Conservation (phyloP, 2,329 filamentous ascomycete genomes). For the Emericellopsis atlantica region DNA sequence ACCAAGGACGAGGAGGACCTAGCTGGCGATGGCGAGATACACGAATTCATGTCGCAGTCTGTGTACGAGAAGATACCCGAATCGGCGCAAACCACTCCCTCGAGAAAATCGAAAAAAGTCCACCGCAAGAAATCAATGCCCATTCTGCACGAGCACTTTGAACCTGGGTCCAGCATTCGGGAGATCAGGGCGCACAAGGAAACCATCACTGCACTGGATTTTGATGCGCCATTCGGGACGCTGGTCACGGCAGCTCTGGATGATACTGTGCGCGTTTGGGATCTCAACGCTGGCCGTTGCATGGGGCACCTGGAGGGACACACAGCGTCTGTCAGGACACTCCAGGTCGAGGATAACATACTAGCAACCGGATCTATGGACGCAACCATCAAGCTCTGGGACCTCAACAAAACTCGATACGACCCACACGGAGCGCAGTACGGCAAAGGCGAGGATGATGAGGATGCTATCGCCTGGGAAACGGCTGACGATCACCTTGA, state of each 20-base stretch:
- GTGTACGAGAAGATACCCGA: constrained; percentile 85
- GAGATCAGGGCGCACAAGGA: constrained; percentile 85
- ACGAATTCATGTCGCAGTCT: constrained; percentile 88
- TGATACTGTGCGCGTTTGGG: constrained; percentile 92
- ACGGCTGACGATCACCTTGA: constrained; percentile 59
- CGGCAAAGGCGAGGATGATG: constrained; percentile 47
- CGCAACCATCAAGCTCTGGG: constrained; percentile 89
- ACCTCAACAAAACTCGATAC: constrained; percentile 79
- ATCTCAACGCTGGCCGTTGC: constrained; percentile 84
- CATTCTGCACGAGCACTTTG: constrained; percentile 88
- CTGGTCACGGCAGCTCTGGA: constrained; percentile 88
- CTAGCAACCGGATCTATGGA: constrained; percentile 91
- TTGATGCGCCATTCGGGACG: constrained; percentile 93
- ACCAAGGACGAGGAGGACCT: constrained; percentile 41
- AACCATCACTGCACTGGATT: constrained; percentile 80
- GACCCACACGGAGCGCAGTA: constrained; percentile 53
- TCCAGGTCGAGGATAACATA: constrained; percentile 93
- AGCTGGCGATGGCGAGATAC: constrained; percentile 32
- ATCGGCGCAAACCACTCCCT: constrained; percentile 32
- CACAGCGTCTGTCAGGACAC: constrained; percentile 78
- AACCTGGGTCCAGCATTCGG: constrained; percentile 76
- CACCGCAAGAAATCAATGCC: constrained; percentile 76
- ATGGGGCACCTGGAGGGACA: constrained; percentile 89
- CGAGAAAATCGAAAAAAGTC: constrained; percentile 36
- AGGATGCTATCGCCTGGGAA: constrained; percentile 60